Conservation (phyloP, 768 basidiomycete genomes). For the Trametes maxima region DNA sequence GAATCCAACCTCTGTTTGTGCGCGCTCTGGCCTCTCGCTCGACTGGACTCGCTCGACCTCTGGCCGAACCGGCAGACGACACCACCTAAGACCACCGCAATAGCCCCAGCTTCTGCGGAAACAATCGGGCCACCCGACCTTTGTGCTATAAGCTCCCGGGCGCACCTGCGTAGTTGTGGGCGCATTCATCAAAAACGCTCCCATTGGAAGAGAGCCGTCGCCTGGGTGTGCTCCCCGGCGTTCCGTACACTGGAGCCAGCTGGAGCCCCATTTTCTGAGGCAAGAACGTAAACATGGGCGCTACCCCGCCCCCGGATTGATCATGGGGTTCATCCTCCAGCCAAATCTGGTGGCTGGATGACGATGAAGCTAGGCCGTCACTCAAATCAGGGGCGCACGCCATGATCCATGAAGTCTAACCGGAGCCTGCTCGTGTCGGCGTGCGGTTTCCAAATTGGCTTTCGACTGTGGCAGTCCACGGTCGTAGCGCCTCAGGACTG, state of each 20-base stretch:
- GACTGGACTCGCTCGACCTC: neutral
- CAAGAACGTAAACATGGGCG: neutral
- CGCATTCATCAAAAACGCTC: too few relatives aligned
- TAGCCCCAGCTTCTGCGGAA: too few relatives aligned
- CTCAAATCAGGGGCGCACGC: neutral
- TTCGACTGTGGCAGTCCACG: slow-evolving; percentile 11
- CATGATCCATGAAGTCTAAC: slow-evolving; percentile 5
- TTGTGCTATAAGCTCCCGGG: too few relatives aligned
- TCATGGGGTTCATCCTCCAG: neutral
- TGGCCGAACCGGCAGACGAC: too few relatives aligned
- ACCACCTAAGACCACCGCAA: too few relatives aligned
- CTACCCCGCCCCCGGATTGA: slow-evolving; percentile 3
- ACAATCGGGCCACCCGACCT: too few relatives aligned
- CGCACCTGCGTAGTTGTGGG: too few relatives aligned
- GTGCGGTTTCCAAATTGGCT: neutral
- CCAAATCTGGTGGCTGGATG: slow-evolving; percentile 4
- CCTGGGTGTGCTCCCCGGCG: neutral
- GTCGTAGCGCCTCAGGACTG: slow-evolving; percentile 2
- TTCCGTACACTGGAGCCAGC: neutral
- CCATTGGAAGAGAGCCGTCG: too few relatives aligned
- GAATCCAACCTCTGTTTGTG: neutral
- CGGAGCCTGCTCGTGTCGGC: neutral
- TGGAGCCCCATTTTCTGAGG: too few relatives aligned
- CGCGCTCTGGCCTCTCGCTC: neutral
- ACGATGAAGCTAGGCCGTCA: slow-evolving; percentile 2